A percentile compares a stretch with the other conserved stretches of the same genome.
Evolutionary conservation across 2,329 filamentous ascomycete genomes (phyloP).

Genomic region (Botrytis cinerea): DNA sequence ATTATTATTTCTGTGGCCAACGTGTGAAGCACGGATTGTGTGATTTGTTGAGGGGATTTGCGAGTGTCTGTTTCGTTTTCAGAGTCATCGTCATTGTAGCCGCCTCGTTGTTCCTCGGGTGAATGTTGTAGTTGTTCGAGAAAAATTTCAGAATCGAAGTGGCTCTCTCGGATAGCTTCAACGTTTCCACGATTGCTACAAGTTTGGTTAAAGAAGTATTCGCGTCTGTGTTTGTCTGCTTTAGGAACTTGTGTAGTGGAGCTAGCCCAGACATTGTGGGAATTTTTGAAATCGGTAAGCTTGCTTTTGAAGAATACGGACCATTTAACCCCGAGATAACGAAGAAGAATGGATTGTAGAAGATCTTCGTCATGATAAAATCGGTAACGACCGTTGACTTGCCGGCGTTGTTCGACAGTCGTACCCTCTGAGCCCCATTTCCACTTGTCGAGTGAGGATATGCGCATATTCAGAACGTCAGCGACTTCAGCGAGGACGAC

Average conservation of each 20-base stretch:
- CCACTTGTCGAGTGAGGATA: slow-evolving; percentile 54
- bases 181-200: slow-evolving; percentile 35
- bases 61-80: slow-evolving; percentile 35
- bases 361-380: slow-evolving; percentile 62
- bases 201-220: slow-evolving; percentile 47
- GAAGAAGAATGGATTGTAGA: slow-evolving; percentile 54
- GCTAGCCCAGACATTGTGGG: slow-evolving; percentile 28
- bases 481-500: slow-evolving; percentile 54
- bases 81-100: slow-evolving; percentile 29
- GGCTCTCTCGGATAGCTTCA: slow-evolving; percentile 43
- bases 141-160: slow-evolving; percentile 54
- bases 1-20: slow-evolving; percentile 54
- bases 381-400: slow-evolving; percentile 59
- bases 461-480: slow-evolving; percentile 59
- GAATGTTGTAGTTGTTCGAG: slow-evolving; percentile 54
- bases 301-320: slow-evolving; percentile 47
- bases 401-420: slow-evolving; percentile 52
- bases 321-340: slow-evolving; percentile 55
- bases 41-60: slow-evolving; percentile 50
- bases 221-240: slow-evolving; percentile 41
- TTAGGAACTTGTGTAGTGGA: slow-evolving; percentile 39
- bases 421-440: slow-evolving; percentile 50
- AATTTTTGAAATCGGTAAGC: slow-evolving; percentile 38
- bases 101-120: slow-evolving; percentile 40
- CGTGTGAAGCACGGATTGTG: slow-evolving; percentile 58